These are phyloP conservation scores for Camellia granthamiana DNA, from an alignment of 148 eudicot species.

Conservation along the genomic window DNA sequence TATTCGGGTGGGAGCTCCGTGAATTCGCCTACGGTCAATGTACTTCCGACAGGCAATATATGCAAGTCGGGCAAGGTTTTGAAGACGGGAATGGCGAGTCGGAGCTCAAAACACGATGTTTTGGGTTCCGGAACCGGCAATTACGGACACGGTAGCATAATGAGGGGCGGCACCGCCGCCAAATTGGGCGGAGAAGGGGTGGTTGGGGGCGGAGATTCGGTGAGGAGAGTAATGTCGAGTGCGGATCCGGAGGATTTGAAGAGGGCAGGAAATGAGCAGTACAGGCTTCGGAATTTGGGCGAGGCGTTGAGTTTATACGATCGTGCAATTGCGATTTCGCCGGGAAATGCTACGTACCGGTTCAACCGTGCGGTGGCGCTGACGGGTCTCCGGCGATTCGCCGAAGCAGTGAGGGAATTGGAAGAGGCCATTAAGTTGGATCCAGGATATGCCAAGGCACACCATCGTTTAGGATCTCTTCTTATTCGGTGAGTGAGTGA, in stretches of 20 bases:
- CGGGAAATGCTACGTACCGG: constrained; percentile 66
- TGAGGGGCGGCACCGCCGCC: constrained; percentile 44
- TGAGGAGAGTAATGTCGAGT: constrained; percentile 15
- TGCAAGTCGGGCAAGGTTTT: constrained; percentile 63
- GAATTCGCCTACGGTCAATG: constrained; percentile 44
- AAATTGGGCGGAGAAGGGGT: constrained; percentile 23
- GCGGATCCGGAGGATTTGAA: constrained; percentile 79
- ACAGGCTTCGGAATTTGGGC: constrained; percentile 43
- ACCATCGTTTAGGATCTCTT: constrained; percentile 69
- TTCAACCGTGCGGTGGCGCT: constrained; percentile 77
- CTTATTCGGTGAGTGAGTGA: constrained; percentile 67
- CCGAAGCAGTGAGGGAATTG: constrained; percentile 72
- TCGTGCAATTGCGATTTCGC: constrained; percentile 50
- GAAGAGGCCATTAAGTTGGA: constrained; percentile 80
- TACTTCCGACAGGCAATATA: constrained; percentile 67
- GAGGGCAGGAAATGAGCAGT: constrained; percentile 67
- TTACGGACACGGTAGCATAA: constrained; percentile 86
- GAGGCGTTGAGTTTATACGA: constrained; percentile 79
- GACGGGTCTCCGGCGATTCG: constrained; percentile 48
- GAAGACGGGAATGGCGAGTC: constrained; percentile 47
- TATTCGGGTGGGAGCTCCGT: constrained; percentile 44
- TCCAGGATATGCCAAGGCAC: constrained; percentile 64
- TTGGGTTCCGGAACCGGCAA: constrained; percentile 54
- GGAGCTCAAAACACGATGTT: constrained; percentile 42
- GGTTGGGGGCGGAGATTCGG: constrained; percentile 14